Conservation (phyloP, 2,329 filamentous ascomycete species). For the Dothidotthia symphoricarpi region DNA sequence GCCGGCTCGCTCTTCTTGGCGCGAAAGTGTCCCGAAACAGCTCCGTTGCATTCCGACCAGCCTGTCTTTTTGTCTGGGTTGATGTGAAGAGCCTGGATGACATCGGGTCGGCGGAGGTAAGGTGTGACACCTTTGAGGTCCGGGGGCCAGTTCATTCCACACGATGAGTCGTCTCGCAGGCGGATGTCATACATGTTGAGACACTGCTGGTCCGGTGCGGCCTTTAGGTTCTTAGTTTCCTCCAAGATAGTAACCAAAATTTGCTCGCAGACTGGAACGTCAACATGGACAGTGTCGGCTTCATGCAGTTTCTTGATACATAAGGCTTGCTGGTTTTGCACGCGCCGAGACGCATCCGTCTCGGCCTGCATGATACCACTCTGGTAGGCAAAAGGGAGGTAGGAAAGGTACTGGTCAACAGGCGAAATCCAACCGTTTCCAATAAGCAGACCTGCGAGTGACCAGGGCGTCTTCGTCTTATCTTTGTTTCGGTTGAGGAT, state of each 20-base stretch:
- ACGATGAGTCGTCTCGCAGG: constrained; percentile 74
- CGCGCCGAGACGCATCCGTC: constrained; percentile 60
- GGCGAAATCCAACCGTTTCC: constrained; percentile 98
- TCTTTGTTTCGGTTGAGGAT: constrained; percentile 82
- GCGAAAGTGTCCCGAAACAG: constrained; percentile 70
- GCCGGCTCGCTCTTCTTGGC: constrained; percentile 70
- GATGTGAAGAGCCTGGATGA: constrained; percentile 77
- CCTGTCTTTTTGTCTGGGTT: constrained; percentile 77
- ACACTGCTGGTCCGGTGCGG: constrained; percentile 60
- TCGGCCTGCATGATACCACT: constrained; percentile 69
- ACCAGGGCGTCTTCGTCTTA: constrained; percentile 61
- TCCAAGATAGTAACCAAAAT: constrained; percentile 73
- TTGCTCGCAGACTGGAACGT: constrained; percentile 69
- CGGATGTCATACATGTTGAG: constrained; percentile 97
- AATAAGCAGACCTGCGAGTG: constrained; percentile 80
- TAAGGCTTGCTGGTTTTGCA: constrained; percentile 67
- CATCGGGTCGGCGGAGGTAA: constrained; percentile 80
- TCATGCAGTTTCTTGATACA: constrained; percentile 65
- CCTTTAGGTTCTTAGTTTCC: constrained; percentile 58
- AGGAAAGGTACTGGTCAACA: constrained; percentile 82
- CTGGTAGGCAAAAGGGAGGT: constrained; percentile 77
- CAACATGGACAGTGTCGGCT: constrained; percentile 61
- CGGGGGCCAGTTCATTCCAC: constrained; percentile 97
- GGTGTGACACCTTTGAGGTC: constrained; percentile 75
- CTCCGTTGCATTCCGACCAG: constrained; percentile 86